Conservation (phyloP, 163 green algal genomes). For the Volvox carteri region DNA sequence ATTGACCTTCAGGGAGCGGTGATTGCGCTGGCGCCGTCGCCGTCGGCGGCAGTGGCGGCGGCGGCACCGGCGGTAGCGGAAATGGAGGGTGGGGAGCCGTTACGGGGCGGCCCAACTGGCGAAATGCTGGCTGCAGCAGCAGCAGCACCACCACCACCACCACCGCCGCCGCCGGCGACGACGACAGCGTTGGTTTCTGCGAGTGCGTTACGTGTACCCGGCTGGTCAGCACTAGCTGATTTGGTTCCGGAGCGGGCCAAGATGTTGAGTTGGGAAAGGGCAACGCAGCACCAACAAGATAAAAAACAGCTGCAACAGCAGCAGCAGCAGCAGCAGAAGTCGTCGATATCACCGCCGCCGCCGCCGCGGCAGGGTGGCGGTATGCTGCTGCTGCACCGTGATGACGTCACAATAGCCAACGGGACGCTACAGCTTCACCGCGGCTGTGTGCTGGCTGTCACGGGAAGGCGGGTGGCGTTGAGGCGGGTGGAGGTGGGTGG, state of each 20-base stretch:
- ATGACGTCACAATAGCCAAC: conserved; percentile 36
- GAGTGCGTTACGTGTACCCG: not conserved
- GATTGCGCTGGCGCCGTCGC: not conserved
- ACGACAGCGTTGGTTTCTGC: not conserved
- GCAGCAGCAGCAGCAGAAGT: not conserved
- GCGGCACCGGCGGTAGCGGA: not conserved
- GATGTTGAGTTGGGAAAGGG: not conserved
- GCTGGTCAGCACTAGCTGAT: not conserved
- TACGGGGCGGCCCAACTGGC: not conserved
- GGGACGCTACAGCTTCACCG: conserved; percentile 29
- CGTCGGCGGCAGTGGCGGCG: not conserved
- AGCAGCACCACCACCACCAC: no score
- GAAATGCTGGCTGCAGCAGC: not conserved
- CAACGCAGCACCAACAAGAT: not conserved
- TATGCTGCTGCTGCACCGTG: conserved; percentile 3
- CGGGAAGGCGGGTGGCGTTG: conserved; percentile 20
- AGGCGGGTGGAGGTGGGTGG: conserved; percentile 24
- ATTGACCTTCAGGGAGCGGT: conserved; percentile 22
- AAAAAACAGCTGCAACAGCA: no score
- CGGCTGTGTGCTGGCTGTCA: conserved; percentile 31
- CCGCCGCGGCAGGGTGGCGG: not conserved
- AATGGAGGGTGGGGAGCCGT: not conserved
- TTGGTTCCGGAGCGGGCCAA: not conserved
- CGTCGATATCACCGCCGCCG: not conserved
- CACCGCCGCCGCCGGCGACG: not conserved